phyloP scores from a whole-genome alignment of 257 asterid genomes.

The Solanum appendiculatum region DNA sequence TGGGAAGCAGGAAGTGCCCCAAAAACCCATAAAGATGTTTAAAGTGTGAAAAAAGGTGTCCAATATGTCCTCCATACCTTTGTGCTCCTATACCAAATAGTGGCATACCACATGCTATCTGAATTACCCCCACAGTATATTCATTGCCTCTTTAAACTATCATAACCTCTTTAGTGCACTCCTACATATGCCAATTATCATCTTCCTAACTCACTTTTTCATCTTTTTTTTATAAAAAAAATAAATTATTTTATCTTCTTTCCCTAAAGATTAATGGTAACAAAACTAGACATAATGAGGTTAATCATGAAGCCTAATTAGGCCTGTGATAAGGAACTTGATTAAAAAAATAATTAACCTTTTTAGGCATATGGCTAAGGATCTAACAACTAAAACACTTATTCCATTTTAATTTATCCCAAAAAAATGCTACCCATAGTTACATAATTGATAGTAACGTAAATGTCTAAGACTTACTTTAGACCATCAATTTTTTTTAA shows the following conservation, averaged over 20 bases:
- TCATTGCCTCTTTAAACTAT: not conserved
- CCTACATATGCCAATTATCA: not conserved
- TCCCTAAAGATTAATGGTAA: not conserved
- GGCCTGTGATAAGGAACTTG: not conserved
- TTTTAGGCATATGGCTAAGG: not conserved
- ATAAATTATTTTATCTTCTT: not conserved
- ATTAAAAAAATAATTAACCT: not conserved
- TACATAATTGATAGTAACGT: no score
- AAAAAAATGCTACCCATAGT: no score
- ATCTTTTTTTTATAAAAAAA: not conserved
- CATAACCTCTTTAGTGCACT: not conserved
- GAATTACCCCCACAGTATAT: not conserved
- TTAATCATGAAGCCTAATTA: not conserved
- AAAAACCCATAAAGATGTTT: slow-evolving; percentile 5
- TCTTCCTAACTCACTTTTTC: not conserved
- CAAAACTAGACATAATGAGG: not conserved
- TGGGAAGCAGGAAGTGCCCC: slow-evolving; percentile 7
- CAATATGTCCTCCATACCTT: slow-evolving; percentile 2
- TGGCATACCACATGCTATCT: slow-evolving; percentile 9
- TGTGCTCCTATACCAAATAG: slow-evolving; percentile 4
- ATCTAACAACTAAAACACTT: not conserved
- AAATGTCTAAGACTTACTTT: not conserved
- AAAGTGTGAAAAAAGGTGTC: not conserved
- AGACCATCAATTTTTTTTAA: no score
- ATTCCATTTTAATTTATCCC: not conserved